Conservation (phyloP, 768 basidiomycete genomes). For the Xerocomus potaroensis region DNA sequence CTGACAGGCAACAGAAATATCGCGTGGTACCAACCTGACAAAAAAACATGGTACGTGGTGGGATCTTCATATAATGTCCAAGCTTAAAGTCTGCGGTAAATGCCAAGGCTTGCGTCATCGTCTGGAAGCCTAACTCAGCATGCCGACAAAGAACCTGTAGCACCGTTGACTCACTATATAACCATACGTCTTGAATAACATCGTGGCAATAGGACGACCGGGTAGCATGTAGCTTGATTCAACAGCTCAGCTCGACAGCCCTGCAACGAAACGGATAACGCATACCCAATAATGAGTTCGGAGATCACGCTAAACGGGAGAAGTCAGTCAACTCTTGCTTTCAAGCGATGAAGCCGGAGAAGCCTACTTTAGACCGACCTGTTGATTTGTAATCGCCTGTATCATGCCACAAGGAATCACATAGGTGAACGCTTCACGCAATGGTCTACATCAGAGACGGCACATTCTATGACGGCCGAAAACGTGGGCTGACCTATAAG, state of each 20-base stretch:
- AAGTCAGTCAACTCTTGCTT: background rate
- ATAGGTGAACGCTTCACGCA: constrained; percentile 35
- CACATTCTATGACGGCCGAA: background rate
- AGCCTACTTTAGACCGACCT: constrained; percentile 58
- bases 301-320: constrained; percentile 52
- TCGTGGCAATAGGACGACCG: constrained; percentile 74
- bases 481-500: constrained; percentile 37
- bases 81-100: constrained; percentile 80
- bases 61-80: constrained; percentile 61
- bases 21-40: constrained; percentile 42
- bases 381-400: constrained; percentile 75
- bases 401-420: constrained; percentile 55
- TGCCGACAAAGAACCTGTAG: background rate
- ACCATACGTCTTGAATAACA: constrained; percentile 85
- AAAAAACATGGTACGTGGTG: constrained; percentile 69
- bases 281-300: constrained; percentile 69
- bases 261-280: background rate
- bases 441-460: background rate
- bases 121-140: constrained; percentile 8
- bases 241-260: background rate
- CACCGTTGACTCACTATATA: constrained; percentile 45
- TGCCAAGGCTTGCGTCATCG: constrained; percentile 46
- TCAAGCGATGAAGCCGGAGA: background rate
- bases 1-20: background rate
- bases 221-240: constrained; percentile 55